A percentile compares a stretch with the other conserved stretches of the same genome.
Evolutionary conservation across 2,329 filamentous ascomycete genomes (phyloP).

Genomic region (Aspergillus oerlinghausenensis): DNA sequence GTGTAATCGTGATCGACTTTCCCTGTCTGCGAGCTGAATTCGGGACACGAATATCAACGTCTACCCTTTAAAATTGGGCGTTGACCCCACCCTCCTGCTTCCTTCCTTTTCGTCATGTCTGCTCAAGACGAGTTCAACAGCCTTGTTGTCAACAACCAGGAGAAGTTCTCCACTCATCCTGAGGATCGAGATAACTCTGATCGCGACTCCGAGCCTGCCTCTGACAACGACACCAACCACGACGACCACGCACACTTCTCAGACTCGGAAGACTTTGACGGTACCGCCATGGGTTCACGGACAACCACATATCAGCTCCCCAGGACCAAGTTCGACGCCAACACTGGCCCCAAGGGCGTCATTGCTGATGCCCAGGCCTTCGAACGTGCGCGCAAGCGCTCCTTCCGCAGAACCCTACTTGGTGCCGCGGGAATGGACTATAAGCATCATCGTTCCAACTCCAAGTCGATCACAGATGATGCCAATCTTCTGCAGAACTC

Average conservation of each 20-base stretch:
- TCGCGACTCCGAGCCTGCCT: constrained; percentile 22
- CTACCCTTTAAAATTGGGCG: constrained; percentile 2
- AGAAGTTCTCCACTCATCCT: constrained; percentile 35
- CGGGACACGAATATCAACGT: neutral
- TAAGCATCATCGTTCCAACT: constrained; percentile 12
- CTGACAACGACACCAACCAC: constrained; percentile 21
- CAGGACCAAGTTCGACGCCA: constrained; percentile 44
- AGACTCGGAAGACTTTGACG: constrained; percentile 29
- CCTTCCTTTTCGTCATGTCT: constrained; percentile 33
- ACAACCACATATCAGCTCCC: constrained; percentile 40
- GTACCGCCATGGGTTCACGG: constrained; percentile 32
- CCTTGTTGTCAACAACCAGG: constrained; percentile 36
- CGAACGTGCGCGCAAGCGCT: constrained; percentile 45
- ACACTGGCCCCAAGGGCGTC: constrained; percentile 49
- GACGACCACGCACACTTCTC: constrained; percentile 28
- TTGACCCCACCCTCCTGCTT: neutral
- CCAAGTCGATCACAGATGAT: constrained; percentile 19
- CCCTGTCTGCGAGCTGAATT: neutral
- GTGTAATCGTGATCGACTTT: neutral
- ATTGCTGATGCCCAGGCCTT: constrained; percentile 49
- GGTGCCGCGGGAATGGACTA: constrained; percentile 31
- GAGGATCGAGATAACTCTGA: constrained; percentile 38
- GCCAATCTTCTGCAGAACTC: constrained; percentile 22
- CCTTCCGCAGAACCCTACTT: constrained; percentile 43
- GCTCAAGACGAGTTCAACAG: constrained; percentile 47